Percentiles rank a stretch among this genome's conserved stretches.
Conservation (phyloP, 148 eudicot genomes). For the Arbutus unedo region DNA sequence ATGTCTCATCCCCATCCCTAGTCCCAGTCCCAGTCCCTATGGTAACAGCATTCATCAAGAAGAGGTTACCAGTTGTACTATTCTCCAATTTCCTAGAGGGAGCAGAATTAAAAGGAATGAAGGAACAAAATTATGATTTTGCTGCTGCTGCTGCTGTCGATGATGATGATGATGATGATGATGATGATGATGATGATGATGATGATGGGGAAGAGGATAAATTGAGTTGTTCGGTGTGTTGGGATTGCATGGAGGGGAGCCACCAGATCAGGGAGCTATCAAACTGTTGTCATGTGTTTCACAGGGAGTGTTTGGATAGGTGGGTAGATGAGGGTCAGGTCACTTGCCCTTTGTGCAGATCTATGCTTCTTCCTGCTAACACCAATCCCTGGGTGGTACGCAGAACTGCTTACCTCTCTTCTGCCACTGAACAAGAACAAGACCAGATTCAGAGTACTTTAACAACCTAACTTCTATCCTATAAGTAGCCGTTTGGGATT, state of each 20-base stretch:
- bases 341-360: constrained; percentile 43
- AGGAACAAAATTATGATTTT: background rate
- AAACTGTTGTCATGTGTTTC: constrained; percentile 35
- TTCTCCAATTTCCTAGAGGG: background rate
- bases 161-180: background rate
- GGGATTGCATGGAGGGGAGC: constrained; percentile 15
- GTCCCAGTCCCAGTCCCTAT: constrained; percentile 15
- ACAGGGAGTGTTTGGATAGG: constrained; percentile 32
- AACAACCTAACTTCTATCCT: background rate
- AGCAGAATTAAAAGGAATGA: background rate
- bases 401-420: background rate
- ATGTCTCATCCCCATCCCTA: constrained; percentile 14
- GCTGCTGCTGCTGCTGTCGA: no score
- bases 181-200: background rate
- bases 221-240: constrained; percentile 19
- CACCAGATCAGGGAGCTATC: constrained; percentile 28
- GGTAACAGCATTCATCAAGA: constrained; percentile 11
- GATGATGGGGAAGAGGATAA: background rate
- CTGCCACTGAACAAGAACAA: background rate
- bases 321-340: constrained; percentile 38
- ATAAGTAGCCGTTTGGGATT: no score
- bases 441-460: background rate
- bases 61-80: background rate
- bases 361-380: constrained; percentile 31
- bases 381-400: constrained; percentile 18